Conservation (phyloP, 306 rosid genomes). For the Alnus rubra region DNA sequence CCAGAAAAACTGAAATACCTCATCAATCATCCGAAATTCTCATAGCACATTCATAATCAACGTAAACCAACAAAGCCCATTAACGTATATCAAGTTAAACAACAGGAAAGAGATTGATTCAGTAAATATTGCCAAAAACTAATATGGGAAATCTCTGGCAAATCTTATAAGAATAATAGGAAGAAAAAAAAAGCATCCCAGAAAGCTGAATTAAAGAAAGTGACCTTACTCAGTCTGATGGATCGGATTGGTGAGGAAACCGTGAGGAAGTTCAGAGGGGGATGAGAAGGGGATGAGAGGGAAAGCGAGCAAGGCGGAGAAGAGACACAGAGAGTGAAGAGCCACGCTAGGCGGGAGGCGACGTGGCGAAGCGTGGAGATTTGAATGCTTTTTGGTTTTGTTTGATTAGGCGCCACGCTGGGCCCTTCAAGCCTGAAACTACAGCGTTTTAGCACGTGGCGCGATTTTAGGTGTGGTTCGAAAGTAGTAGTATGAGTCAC, state of each 20-base stretch:
- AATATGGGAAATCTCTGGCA: neutral
- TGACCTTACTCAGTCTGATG: neutral
- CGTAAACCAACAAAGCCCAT: neutral
- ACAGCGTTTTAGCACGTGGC: no score
- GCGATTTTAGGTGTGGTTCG: no score
- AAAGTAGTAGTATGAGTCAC: neutral
- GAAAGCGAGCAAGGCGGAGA: constrained; percentile 45
- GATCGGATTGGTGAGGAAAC: neutral
- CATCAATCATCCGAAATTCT: constrained; percentile 3
- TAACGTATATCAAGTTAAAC: neutral
- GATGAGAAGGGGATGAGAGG: constrained; percentile 33
- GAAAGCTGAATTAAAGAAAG: neutral
- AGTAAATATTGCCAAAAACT: neutral
- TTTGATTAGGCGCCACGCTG: constrained; percentile 31
- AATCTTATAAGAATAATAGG: no score
- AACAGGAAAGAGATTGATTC: neutral
- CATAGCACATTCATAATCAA: neutral
- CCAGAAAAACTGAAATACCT: neutral
- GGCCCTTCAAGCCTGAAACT: neutral
- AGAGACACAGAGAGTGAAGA: neutral
- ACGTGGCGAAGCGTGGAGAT: constrained; percentile 28
- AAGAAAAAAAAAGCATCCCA: neutral
- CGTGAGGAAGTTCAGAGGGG: neutral
- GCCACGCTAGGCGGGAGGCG: neutral
- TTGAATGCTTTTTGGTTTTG: neutral